Conservation (phyloP, 805 yeast genomes). For the Candida silvicultrix region DNA sequence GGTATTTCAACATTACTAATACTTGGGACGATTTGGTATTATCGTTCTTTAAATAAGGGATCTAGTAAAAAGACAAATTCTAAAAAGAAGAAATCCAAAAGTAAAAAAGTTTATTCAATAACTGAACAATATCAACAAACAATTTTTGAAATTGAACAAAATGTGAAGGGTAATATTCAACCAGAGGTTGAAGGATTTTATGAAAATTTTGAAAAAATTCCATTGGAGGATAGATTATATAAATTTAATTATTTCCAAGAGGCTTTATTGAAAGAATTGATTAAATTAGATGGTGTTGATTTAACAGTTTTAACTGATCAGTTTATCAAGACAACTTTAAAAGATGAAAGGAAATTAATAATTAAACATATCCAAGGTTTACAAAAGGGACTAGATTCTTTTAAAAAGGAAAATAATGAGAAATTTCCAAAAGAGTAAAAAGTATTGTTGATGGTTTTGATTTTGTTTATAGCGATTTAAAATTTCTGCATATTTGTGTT, state of each 20-base stretch:
- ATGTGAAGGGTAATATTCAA: background rate
- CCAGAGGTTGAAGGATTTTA: slow-evolving; percentile 2
- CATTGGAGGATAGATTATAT: slow-evolving; percentile 28
- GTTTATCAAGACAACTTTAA: slow-evolving; percentile 40
- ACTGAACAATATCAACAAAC: background rate
- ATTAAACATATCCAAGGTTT: slow-evolving; percentile 49
- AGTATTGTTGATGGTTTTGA: background rate
- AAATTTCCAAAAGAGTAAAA: background rate
- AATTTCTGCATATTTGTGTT: background rate
- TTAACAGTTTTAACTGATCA: slow-evolving; percentile 26
- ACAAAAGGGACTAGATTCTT: slow-evolving; percentile 13
- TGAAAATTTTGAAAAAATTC: background rate
- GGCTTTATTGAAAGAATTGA: slow-evolving; percentile 55
- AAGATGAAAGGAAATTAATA: slow-evolving; percentile 50
- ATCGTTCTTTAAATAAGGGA: background rate
- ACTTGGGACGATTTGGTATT: background rate
- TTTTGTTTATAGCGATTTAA: background rate
- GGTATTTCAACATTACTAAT: background rate
- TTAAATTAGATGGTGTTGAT: slow-evolving; percentile 63
- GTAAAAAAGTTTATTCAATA: background rate
- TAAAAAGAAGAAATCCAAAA: background rate
- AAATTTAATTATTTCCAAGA: slow-evolving; percentile 58
- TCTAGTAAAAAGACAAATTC: background rate
- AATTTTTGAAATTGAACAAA: background rate
- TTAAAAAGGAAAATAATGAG: slow-evolving; percentile 6